Base-by-base conservation (phyloP, 1,284 basidiomycete species). In the Ceraceosorus guamensis region DNA sequence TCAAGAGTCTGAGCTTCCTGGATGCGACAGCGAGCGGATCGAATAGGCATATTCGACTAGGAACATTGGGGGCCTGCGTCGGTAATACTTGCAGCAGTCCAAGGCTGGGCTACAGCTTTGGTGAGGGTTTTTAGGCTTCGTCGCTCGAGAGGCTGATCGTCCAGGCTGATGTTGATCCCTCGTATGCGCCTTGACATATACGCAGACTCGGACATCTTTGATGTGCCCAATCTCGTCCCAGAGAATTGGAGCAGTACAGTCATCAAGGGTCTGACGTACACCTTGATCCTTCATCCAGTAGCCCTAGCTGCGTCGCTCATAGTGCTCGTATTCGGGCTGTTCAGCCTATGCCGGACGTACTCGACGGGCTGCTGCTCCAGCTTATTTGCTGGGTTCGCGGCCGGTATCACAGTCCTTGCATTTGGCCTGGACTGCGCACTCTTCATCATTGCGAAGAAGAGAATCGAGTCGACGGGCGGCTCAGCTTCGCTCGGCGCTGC, bases 191-290 rank as follows among this genome's bases (percentile, higher is more conserved):
- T 11, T 16, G 39, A 2, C 3, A 11, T 16, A 41, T 11, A 41
- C 39, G 39, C 11, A 11, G 39, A 11, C 39, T 41, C 39, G 39
- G 16, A 11, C 11, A 11, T 41, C 11, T 16, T 41, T 16, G 39
- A 16, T 16, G 39, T 41, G 39, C 39, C 39, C 11, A 41, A 59
- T 14, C 51, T 63, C 59, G 53, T 68, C 52, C 47, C 54, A 10
- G 56, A 55, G 24, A 62, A 59, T 24, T 70, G 66, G 56, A 61
- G 65, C 31, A 48, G 55, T 5, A 57, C 61, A 30, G 56, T 70
- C 52, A 62, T 73, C 60, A 69, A 71, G 46, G 66, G 63, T 14
- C 59, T 73, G 45, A 73, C 68, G 54, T 73, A 73, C 57, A 65
- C 67, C 11, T 62, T 73, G 47, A 52, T 73, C 43, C 61, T 73